Percentiles rank a stretch among this genome's conserved stretches.
phyloP scores from a whole-genome alignment of 1,284 basidiomycete genomes.

The Coriolopsis trogii region DNA sequence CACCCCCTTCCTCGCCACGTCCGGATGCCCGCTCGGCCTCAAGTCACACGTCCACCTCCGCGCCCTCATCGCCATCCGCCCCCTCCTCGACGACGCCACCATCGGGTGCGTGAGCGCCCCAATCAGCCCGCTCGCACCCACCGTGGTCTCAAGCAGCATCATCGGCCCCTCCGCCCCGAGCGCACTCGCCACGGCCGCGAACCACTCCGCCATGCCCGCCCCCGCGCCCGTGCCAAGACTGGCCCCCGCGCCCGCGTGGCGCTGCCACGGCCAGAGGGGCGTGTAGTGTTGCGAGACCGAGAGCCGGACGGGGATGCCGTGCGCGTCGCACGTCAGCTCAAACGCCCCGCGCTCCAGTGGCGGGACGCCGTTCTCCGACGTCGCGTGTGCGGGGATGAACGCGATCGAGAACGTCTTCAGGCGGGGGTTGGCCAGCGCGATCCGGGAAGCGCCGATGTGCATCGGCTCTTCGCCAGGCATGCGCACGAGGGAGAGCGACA shows the following conservation, averaged over 20 bases:
- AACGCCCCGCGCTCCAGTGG: conserved; percentile 50
- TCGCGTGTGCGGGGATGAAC: conserved; percentile 49
- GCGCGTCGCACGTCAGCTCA: conserved; percentile 46
- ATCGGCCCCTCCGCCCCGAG: conserved; percentile 18
- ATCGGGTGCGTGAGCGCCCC: not conserved
- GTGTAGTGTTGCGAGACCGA: conserved; percentile 50
- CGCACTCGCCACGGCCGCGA: conserved; percentile 15
- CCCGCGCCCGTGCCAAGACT: not conserved
- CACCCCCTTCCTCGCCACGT: conserved; percentile 35
- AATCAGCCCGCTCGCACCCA: not conserved
- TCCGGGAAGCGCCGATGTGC: conserved; percentile 55
- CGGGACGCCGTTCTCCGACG: conserved; percentile 35
- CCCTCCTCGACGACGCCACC: conserved; percentile 2
- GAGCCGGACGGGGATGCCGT: conserved; percentile 46
- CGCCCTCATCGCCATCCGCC: conserved; percentile 30
- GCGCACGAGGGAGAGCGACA: conserved; percentile 63
- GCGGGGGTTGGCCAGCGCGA: conserved; percentile 67
- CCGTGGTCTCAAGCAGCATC: conserved; percentile 11
- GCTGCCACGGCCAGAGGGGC: conserved; percentile 31
- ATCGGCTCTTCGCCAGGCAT: conserved; percentile 67
- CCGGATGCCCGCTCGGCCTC: conserved; percentile 46
- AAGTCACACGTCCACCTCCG: conserved; percentile 48
- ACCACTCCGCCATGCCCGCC: conserved; percentile 18
- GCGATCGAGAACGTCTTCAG: conserved; percentile 62
- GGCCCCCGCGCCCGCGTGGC: not conserved